phyloP scores from a whole-genome alignment of 192 early-diverging fungal genomes.

The Phycomyces blakesleeanus region DNA sequence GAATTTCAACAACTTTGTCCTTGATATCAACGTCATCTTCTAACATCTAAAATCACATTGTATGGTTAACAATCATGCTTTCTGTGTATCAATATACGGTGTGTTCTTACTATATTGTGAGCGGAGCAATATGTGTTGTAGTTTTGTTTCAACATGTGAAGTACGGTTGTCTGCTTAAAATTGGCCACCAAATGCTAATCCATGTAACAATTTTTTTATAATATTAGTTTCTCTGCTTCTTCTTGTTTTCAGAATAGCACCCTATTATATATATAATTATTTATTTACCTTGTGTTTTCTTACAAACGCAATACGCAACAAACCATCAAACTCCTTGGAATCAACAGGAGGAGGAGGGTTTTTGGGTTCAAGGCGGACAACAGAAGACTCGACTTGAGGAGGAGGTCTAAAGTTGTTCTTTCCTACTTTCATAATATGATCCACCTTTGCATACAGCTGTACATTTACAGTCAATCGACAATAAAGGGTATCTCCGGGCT shows the following conservation, averaged over 20 bases:
- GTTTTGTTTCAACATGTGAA: conserved; percentile 93
- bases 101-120: conserved; percentile 55
- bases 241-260: too few species aligned
- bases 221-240: too few species aligned
- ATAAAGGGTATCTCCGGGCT: conserved; percentile 89
- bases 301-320: conserved; percentile 88
- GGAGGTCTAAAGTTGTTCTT: conserved; percentile 98
- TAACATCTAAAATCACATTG: conserved; percentile 46
- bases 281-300: conserved; percentile 85
- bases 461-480: conserved; percentile 91
- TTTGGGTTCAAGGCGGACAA: conserved; percentile 89
- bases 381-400: conserved; percentile 93
- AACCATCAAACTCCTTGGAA: conserved; percentile 95
- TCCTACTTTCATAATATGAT: conserved; percentile 96
- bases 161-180: conserved; percentile 83
- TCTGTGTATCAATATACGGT: not conserved
- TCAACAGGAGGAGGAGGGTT: conserved; percentile 94
- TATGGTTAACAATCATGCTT: not conserved
- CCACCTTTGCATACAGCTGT: conserved; percentile 90
- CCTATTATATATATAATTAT: too few species aligned
- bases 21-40: conserved; percentile 89
- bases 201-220: too few species aligned
- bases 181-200: conserved; percentile 74
- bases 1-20: conserved; percentile 65
- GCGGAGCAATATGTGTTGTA: conserved; percentile 91